Conservation (phyloP, 768 basidiomycete species). For the Pleurotus djamor region DNA sequence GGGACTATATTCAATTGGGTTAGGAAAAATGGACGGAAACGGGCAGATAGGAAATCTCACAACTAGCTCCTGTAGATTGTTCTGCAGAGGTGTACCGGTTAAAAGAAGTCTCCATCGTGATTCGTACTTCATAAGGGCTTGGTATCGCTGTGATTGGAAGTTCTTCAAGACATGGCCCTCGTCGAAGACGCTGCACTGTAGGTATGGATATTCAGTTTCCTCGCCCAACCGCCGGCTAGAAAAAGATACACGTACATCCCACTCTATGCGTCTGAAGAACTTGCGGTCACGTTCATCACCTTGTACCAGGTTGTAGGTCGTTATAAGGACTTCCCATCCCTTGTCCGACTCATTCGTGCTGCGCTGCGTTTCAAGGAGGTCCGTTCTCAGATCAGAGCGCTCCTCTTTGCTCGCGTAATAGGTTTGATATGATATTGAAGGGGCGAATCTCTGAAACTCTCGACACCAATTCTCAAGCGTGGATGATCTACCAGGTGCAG, state of each 20-base stretch:
- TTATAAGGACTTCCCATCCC: slow-evolving; percentile 92
- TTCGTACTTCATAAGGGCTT: slow-evolving; percentile 79
- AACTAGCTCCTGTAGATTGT: slow-evolving; percentile 87
- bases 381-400: slow-evolving; percentile 69
- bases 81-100: slow-evolving; percentile 94
- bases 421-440: slow-evolving; percentile 79
- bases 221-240: neutral
- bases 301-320: slow-evolving; percentile 93
- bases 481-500: slow-evolving; percentile 61
- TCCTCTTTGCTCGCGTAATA: slow-evolving; percentile 96
- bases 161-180: slow-evolving; percentile 98
- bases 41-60: slow-evolving; percentile 43
- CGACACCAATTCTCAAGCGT: slow-evolving; percentile 99
- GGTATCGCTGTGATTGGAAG: slow-evolving; percentile 95
- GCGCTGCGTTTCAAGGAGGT: slow-evolving; percentile 59
- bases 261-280: slow-evolving; percentile 88
- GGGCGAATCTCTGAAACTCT: slow-evolving; percentile 91
- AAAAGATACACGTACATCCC: slow-evolving; percentile 69
- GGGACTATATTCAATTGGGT: slow-evolving; percentile 55
- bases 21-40: slow-evolving; percentile 1
- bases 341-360: slow-evolving; percentile 42
- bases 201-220: slow-evolving; percentile 6
- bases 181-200: slow-evolving; percentile 89
- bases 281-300: slow-evolving; percentile 89
- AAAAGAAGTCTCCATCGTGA: slow-evolving; percentile 90